Percentiles rank a stretch among this genome's conserved stretches.
These are phyloP conservation scores for Inga leiocalycina DNA, from an alignment of 306 rosid genomes.

Conservation along the genomic window DNA sequence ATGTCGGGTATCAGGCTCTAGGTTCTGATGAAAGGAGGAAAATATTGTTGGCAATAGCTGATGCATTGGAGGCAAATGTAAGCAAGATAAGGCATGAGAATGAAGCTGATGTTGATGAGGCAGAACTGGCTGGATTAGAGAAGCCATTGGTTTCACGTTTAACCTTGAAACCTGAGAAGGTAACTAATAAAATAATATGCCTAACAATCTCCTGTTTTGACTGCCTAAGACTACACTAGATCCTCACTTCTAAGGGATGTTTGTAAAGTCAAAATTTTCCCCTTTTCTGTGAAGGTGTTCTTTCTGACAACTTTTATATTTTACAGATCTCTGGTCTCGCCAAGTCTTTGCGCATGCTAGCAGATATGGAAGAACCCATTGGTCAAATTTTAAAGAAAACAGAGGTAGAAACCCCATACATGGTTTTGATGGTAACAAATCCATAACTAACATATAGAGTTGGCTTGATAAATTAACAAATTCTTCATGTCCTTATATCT, in stretches of 20 bases:
- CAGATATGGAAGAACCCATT: slow-evolving; percentile 86
- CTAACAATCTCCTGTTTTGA: not conserved
- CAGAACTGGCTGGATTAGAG: slow-evolving; percentile 61
- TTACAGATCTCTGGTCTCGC: slow-evolving; percentile 71
- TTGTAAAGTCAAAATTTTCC: not conserved
- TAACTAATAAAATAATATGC: not conserved
- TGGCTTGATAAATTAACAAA: not conserved
- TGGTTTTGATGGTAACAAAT: slow-evolving; percentile 6
- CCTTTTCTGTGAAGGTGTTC: not conserved
- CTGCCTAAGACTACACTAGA: slow-evolving; percentile 1
- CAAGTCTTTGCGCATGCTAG: slow-evolving; percentile 72
- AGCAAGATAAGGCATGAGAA: slow-evolving; percentile 60
- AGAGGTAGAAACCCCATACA: slow-evolving; percentile 55
- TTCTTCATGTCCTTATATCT: slow-evolving; percentile 3
- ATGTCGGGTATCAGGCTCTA: slow-evolving; percentile 51
- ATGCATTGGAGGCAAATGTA: slow-evolving; percentile 82
- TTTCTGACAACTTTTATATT: slow-evolving; percentile 18
- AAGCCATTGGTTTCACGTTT: slow-evolving; percentile 75
- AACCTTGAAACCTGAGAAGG: slow-evolving; percentile 79
- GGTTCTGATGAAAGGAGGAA: slow-evolving; percentile 66
- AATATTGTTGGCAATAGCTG: slow-evolving; percentile 78
- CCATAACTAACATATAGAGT: slow-evolving; percentile 4
- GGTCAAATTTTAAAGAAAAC: slow-evolving; percentile 72
- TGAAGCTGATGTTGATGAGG: slow-evolving; percentile 61
- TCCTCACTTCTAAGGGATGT: not conserved